A percentile compares a stretch with the other conserved stretches of the same genome.
phyloP scores from a whole-genome alignment of 148 eudicot genomes.

The Rhododendron ferrugineum region DNA sequence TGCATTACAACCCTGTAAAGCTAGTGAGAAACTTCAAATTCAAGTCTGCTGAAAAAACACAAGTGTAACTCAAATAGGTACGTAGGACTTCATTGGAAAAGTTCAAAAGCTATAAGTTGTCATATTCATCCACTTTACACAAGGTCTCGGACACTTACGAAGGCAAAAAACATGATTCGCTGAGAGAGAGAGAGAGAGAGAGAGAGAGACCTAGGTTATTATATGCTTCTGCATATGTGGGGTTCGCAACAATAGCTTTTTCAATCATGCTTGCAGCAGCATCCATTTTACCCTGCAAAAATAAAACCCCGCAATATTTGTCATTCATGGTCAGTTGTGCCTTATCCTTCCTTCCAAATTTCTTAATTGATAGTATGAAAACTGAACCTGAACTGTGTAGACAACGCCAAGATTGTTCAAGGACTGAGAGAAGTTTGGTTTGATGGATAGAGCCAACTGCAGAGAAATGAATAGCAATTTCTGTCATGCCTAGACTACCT shows the following conservation, averaged over 20 bases:
- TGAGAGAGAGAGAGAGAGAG: constrained; percentile 6
- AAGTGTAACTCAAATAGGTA: neutral
- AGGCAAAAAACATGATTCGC: neutral
- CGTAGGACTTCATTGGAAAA: neutral
- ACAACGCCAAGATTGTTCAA: constrained; percentile 99
- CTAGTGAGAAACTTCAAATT: neutral
- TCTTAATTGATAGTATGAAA: neutral
- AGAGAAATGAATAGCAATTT: constrained; percentile 15
- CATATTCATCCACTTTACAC: neutral
- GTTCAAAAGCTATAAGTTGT: neutral
- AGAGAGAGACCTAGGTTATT: constrained; percentile 76
- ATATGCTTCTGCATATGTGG: constrained; percentile 97
- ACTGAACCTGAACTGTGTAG: constrained; percentile 89
- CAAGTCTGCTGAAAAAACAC: neutral
- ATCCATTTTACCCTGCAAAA: constrained; percentile 93
- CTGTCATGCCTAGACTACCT: neutral
- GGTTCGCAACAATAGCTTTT: constrained; percentile 96
- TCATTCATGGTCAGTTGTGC: neutral
- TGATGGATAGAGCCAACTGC: constrained; percentile 91
- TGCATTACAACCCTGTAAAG: neutral
- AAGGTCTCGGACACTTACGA: neutral
- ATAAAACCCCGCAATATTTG: neutral
- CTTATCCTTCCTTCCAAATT: neutral
- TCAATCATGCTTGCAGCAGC: constrained; percentile 99
- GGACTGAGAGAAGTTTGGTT: constrained; percentile 96